Base-by-base conservation (phyloP, 2,329 filamentous ascomycete genomes). In the Fusarium sp. region DNA sequence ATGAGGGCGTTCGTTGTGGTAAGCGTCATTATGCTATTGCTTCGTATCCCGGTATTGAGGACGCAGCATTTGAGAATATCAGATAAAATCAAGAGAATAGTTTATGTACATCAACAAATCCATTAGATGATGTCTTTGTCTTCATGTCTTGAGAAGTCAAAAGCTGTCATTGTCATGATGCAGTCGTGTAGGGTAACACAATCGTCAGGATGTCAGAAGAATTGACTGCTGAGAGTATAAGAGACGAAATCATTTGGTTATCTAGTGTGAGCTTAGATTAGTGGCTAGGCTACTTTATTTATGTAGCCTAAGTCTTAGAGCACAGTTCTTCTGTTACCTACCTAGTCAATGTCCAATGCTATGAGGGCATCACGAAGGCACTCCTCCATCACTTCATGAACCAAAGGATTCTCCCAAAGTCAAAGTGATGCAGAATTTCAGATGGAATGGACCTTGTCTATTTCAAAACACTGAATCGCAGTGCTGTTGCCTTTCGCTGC, bases 101-200 rank as follows among this genome's bases (percentile, higher is more conserved):
- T 14, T 11, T 2, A 7, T 1, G 16, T 9, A 21, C 1, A 21
- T 5, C 28, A 18, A 18, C 12, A 27, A 45, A 18, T 10, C 30
- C 51, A 57, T 64, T 57, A 43, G 48, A 49, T 28, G 13, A 13
- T 46, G 28, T n/a, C 11, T 48, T 14, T 60, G 20, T 41, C 41
- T 21, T n/a, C 21, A 11, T 37, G 5, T 37, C 34, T n/a, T n/a
- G 10, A 6, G 34, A n/a, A 10, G 34, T 37, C 18, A 7, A 37
- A 49, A 23, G n/a, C 27, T 32, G 28, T 50, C 28, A 11, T 27
- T 23, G 23, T 20, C 23, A 25, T 21, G 21, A 28, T 10, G 20
- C 6, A 7, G 11, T 9, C 5, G 32, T 73, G 23, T 68, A 74
- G 72, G 72, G 72, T 74, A 74, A 37, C 4, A 3, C 12, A 0